phyloP scores from a whole-genome alignment of 495 filamentous ascomycete species.

The Aspergillus campestris region DNA sequence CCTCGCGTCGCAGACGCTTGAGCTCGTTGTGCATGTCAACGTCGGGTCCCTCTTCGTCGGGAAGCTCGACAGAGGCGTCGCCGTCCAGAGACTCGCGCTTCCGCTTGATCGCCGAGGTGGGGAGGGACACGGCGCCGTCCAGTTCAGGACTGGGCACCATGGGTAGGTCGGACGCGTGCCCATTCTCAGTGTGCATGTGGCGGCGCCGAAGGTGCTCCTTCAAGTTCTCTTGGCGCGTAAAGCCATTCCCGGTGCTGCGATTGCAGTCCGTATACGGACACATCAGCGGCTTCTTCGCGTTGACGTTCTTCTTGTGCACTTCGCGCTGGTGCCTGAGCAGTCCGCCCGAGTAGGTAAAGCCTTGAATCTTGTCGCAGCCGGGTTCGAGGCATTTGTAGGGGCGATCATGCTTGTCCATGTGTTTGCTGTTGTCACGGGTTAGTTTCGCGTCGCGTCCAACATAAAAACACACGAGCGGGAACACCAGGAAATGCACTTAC shows the following conservation, averaged over 20 bases:
- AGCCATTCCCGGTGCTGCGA: constrained; percentile 68
- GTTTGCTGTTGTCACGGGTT: constrained; percentile 53
- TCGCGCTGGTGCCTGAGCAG: constrained; percentile 83
- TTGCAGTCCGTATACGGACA: constrained; percentile 84
- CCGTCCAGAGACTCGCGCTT: constrained; percentile 39
- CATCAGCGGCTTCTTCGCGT: constrained; percentile 70
- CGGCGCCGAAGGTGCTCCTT: constrained; percentile 87
- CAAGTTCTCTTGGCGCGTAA: constrained; percentile 83
- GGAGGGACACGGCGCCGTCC: constrained; percentile 21
- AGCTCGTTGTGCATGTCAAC: constrained; percentile 48
- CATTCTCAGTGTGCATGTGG: constrained; percentile 50
- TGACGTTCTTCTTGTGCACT: constrained; percentile 79
- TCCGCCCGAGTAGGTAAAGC: constrained; percentile 89
- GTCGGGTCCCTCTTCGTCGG: constrained; percentile 32
- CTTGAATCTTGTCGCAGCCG: constrained; percentile 79
- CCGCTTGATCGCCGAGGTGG: constrained; percentile 24
- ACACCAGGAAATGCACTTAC: constrained; percentile 44
- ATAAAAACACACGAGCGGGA: neutral
- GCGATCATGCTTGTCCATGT: constrained; percentile 94
- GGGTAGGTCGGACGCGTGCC: constrained; percentile 27
- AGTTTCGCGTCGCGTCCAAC: constrained; percentile 11
- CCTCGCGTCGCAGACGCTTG: constrained; percentile 48
- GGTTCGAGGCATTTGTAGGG: constrained; percentile 74
- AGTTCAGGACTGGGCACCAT: constrained; percentile 22
- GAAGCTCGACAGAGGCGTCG: constrained; percentile 15